Base-by-base conservation (phyloP, 1,284 basidiomycete species). In the Mycena sp. region DNA sequence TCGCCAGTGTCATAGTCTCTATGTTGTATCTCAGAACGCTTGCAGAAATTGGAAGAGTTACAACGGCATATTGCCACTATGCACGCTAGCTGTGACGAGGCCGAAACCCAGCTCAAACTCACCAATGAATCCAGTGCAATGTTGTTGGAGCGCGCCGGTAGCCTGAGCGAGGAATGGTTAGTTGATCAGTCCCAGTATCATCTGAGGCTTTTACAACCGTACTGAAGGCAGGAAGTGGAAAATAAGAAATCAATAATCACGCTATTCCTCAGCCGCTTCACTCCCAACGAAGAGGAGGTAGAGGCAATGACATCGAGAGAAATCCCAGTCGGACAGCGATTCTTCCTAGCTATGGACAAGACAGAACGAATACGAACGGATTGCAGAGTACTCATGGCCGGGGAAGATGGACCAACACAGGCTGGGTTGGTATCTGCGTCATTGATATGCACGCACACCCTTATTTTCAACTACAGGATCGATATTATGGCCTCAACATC, bases 401-500 rank as follows among this genome's bases (percentile, higher is more conserved):
- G 94, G 1, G 95, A 96, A 71, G 87, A 92, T 64, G 85, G 90
- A 35, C 84, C 91, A 10, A 92, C 92, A 6, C 85, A 88, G 73
- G 93, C 93, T 23, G 95, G 95, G 93, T 95, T 66, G 55, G 87
- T 76, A 6, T 29, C 16, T 44, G 19, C 26, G 48, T 23, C 19
- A 50, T 54, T 44, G 23, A 56, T 41, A 11, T 57, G 28, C 37
- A 40, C 25, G 14, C 16, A 41, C 49, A 32, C 37, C 28, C 28
- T 37, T 21, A 63, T 57, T 35, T 62, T 49, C 55, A 44, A n/a
- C 32, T 1, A 1, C 40, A 96, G 94, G 2, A 78, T 93, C 54
- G 96, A 98, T 72, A 95, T 99, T 61, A 94, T 99, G 88, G 80
- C 90, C 0, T 81, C 87, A 11, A 97, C 94, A 0, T 89, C 91